Evolutionary conservation across 2,329 filamentous ascomycete genomes (phyloP).

Genomic region (Lizonia empirigonia): DNA sequence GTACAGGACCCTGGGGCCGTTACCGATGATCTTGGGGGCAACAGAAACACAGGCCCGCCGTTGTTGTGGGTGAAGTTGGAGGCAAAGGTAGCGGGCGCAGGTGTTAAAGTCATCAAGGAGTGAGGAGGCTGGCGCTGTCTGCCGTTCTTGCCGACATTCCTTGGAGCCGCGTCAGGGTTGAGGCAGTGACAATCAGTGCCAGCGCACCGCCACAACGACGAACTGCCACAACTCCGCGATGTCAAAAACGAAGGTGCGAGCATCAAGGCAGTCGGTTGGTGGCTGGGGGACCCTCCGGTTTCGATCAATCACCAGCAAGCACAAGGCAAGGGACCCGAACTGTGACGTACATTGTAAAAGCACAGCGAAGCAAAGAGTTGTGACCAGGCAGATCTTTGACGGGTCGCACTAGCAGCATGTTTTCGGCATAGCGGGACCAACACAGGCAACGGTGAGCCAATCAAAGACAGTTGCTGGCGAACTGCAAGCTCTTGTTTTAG

Average conservation of each 20-base stretch:
- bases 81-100: not conserved
- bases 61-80: not conserved
- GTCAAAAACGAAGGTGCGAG: not conserved
- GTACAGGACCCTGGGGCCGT: too few species aligned
- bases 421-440: conserved; percentile 3
- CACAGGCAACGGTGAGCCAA: conserved; percentile 23
- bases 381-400: conserved; percentile 1
- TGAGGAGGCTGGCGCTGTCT: conserved; percentile 11
- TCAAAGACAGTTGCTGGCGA: conserved; percentile 25
- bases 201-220: conserved; percentile 26
- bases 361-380: conserved; percentile 2
- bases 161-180: conserved; percentile 22
- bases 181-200: conserved; percentile 7
- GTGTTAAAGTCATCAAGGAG: not conserved
- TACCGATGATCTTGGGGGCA: not conserved
- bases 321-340: conserved; percentile 5
- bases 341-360: not conserved
- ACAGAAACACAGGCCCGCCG: not conserved
- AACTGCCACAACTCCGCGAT: not conserved
- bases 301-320: not conserved
- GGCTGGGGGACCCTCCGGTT: not conserved
- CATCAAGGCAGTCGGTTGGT: not conserved
- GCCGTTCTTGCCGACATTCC: conserved; percentile 22
- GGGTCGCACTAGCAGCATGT: not conserved
- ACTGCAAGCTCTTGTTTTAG: conserved; percentile 10